These are phyloP conservation scores for Pythium apleroticum DNA, from an alignment of 352 stramenopile species.

Conservation along the genomic window DNA sequence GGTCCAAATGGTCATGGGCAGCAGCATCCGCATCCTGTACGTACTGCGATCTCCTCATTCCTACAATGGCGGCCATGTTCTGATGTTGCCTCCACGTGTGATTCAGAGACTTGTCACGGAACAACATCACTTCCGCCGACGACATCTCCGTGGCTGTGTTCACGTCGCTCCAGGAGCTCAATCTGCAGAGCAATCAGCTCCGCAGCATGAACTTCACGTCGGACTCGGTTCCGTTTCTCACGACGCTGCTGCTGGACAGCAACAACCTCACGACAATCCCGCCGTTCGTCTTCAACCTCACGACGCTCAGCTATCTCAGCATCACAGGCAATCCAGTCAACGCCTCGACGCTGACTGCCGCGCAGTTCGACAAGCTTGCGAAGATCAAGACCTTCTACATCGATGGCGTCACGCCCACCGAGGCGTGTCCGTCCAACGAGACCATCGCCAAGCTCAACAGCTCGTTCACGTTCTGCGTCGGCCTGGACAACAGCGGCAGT, in stretches of 20 bases:
- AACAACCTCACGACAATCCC: conserved; percentile 53
- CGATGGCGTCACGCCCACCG: conserved; percentile 51
- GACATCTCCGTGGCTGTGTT: conserved; percentile 17
- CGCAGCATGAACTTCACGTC: conserved; percentile 15
- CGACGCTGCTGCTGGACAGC: conserved; percentile 31
- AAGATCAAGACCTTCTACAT: conserved; percentile 48
- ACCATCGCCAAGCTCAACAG: conserved; percentile 45
- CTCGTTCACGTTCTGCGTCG: conserved; percentile 65
- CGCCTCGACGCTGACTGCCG: conserved; percentile 40
- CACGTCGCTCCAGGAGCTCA: conserved; percentile 16
- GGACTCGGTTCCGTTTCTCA: conserved; percentile 17
- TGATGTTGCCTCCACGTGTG: background rate
- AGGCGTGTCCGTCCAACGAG: conserved; percentile 43
- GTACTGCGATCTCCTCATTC: conserved; percentile 14
- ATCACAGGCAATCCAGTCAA: conserved; percentile 57
- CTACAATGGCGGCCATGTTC: background rate
- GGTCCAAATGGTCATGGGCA: conserved; percentile 42
- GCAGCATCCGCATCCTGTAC: conserved; percentile 54
- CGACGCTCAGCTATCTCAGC: conserved; percentile 46
- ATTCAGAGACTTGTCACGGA: conserved; percentile 24
- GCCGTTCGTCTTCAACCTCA: conserved; percentile 53
- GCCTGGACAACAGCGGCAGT: conserved; percentile 26
- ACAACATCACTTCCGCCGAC: conserved; percentile 13
- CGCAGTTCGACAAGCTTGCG: conserved; percentile 59
- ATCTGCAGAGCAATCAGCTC: conserved; percentile 25